Conservation (phyloP, 2,329 filamentous ascomycete species). For the Monosporascus sp. region DNA sequence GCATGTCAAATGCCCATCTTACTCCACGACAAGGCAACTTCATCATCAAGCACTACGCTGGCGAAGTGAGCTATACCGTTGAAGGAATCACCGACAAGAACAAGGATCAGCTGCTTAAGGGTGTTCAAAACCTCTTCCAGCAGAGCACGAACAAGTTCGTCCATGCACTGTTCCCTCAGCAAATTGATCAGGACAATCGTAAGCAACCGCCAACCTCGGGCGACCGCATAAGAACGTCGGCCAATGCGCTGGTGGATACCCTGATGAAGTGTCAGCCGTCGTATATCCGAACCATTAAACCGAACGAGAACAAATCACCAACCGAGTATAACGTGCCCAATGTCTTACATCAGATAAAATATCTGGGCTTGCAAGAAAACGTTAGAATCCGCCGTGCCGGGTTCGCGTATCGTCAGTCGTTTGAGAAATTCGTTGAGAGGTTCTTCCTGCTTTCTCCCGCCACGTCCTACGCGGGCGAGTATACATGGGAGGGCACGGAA, state of each 20-base stretch:
- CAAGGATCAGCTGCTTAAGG: conserved; percentile 95
- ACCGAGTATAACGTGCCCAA: conserved; percentile 88
- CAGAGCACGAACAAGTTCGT: conserved; percentile 81
- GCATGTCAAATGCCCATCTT: conserved; percentile 86
- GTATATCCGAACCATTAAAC: conserved; percentile 98
- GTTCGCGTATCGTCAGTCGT: conserved; percentile 94
- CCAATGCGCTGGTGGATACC: conserved; percentile 90
- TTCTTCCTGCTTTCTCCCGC: conserved; percentile 94
- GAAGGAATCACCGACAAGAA: conserved; percentile 99
- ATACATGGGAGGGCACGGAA: conserved; percentile 87
- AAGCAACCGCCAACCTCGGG: conserved; percentile 90
- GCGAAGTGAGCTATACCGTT: conserved; percentile 90
- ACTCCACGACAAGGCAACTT: conserved; percentile 91
- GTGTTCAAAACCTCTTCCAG: conserved; percentile 80
- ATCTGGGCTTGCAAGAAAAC: conserved; percentile 98
- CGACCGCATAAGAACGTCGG: conserved; percentile 91
- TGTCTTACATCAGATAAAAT: conserved; percentile 97
- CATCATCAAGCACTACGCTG: conserved; percentile 98
- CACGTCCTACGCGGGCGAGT: conserved; percentile 93
- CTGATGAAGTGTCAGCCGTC: conserved; percentile 96
- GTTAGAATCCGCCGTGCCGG: conserved; percentile 93
- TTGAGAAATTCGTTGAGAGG: conserved; percentile 95
- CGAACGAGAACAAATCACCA: conserved; percentile 97
- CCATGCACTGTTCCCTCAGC: conserved; percentile 81
- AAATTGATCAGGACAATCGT: conserved; percentile 94